Base-by-base conservation (phyloP, 129 eudicot species). In the Rutidosis leptorrhynchoides region DNA sequence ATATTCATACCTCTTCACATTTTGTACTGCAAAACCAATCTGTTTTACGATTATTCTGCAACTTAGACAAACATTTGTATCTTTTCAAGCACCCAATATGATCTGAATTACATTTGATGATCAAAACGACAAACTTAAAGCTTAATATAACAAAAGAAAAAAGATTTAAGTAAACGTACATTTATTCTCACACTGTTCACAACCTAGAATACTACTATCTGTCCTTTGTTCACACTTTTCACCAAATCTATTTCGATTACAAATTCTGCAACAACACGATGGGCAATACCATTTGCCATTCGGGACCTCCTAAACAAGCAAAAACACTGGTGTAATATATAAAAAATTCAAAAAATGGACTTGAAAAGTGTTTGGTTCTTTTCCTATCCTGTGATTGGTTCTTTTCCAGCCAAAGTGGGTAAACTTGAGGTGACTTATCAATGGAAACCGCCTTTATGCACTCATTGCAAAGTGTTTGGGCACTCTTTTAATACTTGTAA, bases 261-360 rank as follows among this genome's bases (percentile, higher is more conserved):
- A 89, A 61, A 85, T 77, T 65, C 72, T 58, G 54, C 96, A 89
- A 82, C 94, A 85, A 72, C 96, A 89, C 10, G 90, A 78, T 2
- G 85, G 94, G 79, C 96, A 89, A 70, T 78, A 89, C 96, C 96
- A 85, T 58, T 83, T 85, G 29, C 90, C 90, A 43, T 79, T 84
- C 7, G 95, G 95, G 63, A 89, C 79, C 60, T 70, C 82, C 95
- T 89, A 54, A 11, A 43, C 16, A 64, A 64, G 33, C 15, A 17
- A 23, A 40, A 43, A 40, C 33, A 42, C 23, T 37, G 26, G 7
- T 53, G 19, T n/a, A 28, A n/a, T 40, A 45, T 12, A 32, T 11
- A 28, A 25, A 19, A 26, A 48, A 7, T 28, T 23, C 19, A 8
- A 26, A n/a, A 69, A 64, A 49, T 4, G 37, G 33, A 49, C 42